phyloP scores from a whole-genome alignment of 1,139 yeast genomes.

The Saccharomyces hybrid region DNA sequence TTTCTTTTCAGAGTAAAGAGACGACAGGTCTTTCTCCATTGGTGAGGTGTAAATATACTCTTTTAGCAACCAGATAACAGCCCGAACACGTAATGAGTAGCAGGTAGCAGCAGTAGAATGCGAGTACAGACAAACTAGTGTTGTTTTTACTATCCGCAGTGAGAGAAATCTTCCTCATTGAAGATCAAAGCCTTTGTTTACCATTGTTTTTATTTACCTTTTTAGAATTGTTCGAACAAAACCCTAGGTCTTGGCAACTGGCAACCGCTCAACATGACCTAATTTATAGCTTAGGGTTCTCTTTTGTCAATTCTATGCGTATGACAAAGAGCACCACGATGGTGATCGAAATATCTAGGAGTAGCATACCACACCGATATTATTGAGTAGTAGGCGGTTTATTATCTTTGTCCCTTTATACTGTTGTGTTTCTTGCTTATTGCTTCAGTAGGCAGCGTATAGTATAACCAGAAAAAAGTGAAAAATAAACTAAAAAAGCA shows the following conservation, averaged over 20 bases:
- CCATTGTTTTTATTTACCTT: background rate
- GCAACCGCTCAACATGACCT: background rate
- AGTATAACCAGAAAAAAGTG: background rate
- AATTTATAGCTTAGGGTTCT: background rate
- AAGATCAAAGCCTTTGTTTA: constrained; percentile 1
- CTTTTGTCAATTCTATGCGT: background rate
- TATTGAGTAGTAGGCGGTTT: background rate
- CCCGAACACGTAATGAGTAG: background rate
- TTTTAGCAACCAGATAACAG: background rate
- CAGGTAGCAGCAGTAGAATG: background rate
- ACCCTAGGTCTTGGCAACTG: background rate
- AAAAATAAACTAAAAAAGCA: background rate
- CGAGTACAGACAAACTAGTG: background rate
- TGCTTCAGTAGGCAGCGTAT: background rate
- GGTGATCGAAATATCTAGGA: background rate
- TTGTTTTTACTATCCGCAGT: background rate
- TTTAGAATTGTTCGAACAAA: constrained; percentile 3
- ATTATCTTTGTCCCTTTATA: no score
- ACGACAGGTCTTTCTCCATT: background rate
- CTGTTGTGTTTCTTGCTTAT: background rate
- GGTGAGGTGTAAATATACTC: background rate
- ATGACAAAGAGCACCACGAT: background rate
- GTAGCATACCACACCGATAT: background rate
- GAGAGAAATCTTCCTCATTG: background rate
- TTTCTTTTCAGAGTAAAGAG: background rate